A percentile compares a stretch with the other conserved stretches of the same genome.
phyloP scores from a whole-genome alignment of 2,329 filamentous ascomycete genomes.

The Calonectria montana region DNA sequence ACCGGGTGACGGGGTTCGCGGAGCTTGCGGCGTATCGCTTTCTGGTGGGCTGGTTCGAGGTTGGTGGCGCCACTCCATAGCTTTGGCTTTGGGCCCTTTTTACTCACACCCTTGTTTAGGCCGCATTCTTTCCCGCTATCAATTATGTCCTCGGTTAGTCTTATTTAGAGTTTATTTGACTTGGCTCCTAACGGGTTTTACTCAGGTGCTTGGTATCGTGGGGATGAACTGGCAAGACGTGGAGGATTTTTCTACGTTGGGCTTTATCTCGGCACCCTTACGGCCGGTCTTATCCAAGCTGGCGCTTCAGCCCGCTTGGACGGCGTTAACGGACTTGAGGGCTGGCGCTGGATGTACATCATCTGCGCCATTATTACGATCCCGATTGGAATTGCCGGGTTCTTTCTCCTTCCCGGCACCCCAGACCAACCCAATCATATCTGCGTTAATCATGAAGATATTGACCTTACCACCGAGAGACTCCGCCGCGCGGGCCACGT shows the following conservation, averaged over 20 bases:
- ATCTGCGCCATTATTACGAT: conserved; percentile 66
- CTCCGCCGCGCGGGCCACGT: conserved; percentile 57
- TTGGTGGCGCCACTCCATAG: neutral
- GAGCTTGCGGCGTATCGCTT: conserved; percentile 66
- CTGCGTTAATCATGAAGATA: conserved; percentile 58
- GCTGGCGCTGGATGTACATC: conserved; percentile 69
- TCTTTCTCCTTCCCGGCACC: conserved; percentile 61
- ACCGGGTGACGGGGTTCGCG: conserved; percentile 58
- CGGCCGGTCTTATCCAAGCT: conserved; percentile 62
- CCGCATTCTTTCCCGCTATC: conserved; percentile 54
- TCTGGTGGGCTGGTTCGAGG: conserved; percentile 65
- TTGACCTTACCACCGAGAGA: conserved; percentile 56
- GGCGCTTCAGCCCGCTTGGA: conserved; percentile 54
- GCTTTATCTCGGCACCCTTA: conserved; percentile 62
- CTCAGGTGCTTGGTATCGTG: conserved; percentile 61
- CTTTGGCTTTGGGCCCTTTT: neutral
- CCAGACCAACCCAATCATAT: conserved; percentile 58
- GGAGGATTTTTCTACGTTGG: conserved; percentile 64
- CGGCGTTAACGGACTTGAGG: conserved; percentile 57
- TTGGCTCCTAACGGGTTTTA: neutral
- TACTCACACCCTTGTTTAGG: conserved; percentile 3
- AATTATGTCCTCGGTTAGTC: conserved; percentile 47
- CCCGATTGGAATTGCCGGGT: conserved; percentile 62
- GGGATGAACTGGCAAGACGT: conserved; percentile 58
- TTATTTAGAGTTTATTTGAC: neutral